Evolutionary conservation across 139 green algal genomes (phyloP).

Genomic region (Picochlorum sp.): DNA sequence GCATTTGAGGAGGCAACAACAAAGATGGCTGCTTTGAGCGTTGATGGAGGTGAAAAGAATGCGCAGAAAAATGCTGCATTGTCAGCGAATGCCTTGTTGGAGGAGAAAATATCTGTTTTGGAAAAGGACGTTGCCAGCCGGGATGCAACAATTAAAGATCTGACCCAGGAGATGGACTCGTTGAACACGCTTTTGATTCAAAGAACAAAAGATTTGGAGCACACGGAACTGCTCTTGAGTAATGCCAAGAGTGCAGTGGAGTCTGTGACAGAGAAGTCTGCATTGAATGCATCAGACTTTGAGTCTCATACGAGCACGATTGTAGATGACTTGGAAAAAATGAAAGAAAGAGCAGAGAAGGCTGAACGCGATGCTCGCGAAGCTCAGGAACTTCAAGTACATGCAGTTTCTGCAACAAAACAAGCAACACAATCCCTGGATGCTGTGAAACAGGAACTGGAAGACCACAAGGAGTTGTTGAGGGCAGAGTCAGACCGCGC

Average conservation of each 20-base stretch:
- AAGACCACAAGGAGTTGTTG: background rate
- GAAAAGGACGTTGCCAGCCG: background rate
- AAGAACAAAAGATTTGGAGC: background rate
- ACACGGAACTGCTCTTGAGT: background rate
- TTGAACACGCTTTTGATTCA: background rate
- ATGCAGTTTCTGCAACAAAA: background rate
- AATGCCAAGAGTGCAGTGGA: slow-evolving; percentile 1
- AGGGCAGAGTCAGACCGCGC: background rate
- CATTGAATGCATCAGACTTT: background rate
- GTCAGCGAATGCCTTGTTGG: background rate
- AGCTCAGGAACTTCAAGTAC: background rate
- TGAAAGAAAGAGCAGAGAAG: background rate
- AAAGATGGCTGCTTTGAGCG: background rate
- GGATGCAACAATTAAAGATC: slow-evolving; percentile 1
- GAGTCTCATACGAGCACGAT: background rate
- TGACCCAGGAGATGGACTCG: slow-evolving; percentile 1
- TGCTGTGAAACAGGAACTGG: slow-evolving; percentile 3
- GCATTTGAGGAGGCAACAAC: slow-evolving; percentile 4
- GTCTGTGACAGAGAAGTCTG: background rate
- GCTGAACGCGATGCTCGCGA: background rate
- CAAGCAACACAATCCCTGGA: background rate
- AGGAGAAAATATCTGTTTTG: background rate
- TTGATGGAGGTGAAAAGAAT: background rate
- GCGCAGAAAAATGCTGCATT: background rate
- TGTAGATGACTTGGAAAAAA: background rate